These are phyloP conservation scores for Immersiporthe knoxdaviesiana DNA, from an alignment of 2,329 filamentous ascomycete species.

Conservation along the genomic window DNA sequence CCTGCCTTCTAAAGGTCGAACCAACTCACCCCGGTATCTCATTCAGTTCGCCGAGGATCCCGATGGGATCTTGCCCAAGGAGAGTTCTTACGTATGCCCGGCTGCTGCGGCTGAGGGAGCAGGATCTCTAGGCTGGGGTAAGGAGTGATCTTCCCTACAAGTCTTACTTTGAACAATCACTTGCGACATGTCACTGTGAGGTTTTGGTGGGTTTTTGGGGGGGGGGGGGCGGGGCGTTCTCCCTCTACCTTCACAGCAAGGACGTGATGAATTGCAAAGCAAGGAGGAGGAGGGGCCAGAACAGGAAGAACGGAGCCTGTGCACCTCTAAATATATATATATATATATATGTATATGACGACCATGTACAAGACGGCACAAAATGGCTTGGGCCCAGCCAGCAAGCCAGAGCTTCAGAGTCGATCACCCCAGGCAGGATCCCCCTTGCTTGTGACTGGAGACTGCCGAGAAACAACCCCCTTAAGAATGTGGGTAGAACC, in stretches of 20 bases:
- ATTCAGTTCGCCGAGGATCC: background rate
- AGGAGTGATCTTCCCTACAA: too few species aligned
- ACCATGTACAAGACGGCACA: background rate
- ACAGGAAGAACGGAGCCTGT: too few species aligned
- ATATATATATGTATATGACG: too few species aligned
- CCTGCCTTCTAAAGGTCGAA: too few species aligned
- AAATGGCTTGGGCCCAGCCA: background rate
- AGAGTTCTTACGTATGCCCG: background rate
- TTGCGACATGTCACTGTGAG: background rate
- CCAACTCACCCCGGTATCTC: background rate
- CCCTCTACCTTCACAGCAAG: background rate
- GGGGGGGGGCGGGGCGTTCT: too few species aligned
- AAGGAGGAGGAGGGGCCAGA: background rate
- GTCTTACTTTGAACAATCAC: background rate
- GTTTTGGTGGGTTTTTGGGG: too few species aligned
- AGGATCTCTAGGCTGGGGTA: background rate
- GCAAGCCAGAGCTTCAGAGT: background rate
- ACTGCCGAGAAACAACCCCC: constrained; percentile 7
- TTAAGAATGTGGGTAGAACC: background rate
- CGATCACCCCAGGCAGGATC: background rate
- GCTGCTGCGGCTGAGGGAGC: background rate
- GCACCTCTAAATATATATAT: too few species aligned
- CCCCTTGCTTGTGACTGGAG: background rate
- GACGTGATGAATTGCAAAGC: background rate
- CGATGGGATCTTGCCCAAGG: background rate